Base-by-base conservation (phyloP, 805 yeast species). In the Barnettozyma vustinii region DNA sequence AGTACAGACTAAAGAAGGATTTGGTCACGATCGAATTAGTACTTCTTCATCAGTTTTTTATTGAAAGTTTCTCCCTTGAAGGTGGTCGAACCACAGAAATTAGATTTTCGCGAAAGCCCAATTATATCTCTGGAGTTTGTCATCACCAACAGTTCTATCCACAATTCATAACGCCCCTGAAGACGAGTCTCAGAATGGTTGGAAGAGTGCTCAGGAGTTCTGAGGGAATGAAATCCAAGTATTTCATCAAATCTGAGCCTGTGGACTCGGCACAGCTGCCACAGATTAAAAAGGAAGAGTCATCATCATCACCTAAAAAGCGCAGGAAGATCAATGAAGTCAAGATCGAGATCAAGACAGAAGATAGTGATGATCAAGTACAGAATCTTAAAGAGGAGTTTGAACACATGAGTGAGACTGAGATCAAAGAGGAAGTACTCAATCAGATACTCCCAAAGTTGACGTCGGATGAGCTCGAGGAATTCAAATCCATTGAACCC, bases 341-440 rank as follows among this genome's bases (percentile, higher is more conserved):
- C 18, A 39, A 39, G 30, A 39, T 23, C 9, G 42, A 39, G 42
- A 39, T 39, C 27, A 39, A 39, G 42, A 15, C 27, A 23, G 42
- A 39, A n/a, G 10, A 12, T n/a, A 10, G 16, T 4, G 27, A n/a
- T 9, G 30, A 9, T 4, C 16, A 15, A 25, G 26, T 19, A 3
- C 27, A 5, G 7, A 2, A 23, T 16, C 9, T n/a, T 13, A 9
- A n/a, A 13, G 30, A 15, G 13, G 19, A 33, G 37, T n/a, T 9
- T 18, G 39, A 36, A 36, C 13, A 20, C 30, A 26, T 3, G 21
- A n/a, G 18, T 8, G 20, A 36, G 18, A 10, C 37, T 3, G 44
- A 47, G 23, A 39, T 42, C 40, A 43, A 47, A 23, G n/a, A 16
- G 10, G 47, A 47, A 30, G 16, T 4, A 13, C 33, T 7, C 16